phyloP scores from a whole-genome alignment of 331 rosid species.

The Quercus tomentella region DNA sequence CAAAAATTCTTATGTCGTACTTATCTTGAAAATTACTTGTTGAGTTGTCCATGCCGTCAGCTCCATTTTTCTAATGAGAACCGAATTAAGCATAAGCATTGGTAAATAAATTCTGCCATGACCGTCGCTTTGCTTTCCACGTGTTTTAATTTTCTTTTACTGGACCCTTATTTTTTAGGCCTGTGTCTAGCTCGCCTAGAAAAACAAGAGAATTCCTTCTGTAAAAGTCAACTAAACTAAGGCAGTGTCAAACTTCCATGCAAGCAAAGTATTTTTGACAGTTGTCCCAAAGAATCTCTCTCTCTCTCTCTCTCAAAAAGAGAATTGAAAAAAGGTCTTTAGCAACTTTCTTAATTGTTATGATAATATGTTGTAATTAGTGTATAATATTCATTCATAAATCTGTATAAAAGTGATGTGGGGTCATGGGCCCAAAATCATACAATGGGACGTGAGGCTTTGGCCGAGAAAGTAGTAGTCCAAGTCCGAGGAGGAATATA shows the following conservation, averaged over 20 bases:
- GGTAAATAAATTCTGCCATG: neutral
- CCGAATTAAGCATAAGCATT: neutral
- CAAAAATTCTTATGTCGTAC: neutral
- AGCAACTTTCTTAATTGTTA: no score
- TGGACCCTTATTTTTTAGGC: neutral
- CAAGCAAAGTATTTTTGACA: neutral
- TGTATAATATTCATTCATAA: no score
- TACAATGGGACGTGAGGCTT: no score
- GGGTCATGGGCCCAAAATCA: no score
- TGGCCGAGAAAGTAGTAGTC: no score
- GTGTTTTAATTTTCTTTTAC: neutral
- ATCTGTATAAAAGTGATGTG: no score
- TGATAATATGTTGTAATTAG: no score
- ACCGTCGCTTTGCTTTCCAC: neutral
- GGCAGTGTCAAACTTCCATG: constrained; percentile 3
- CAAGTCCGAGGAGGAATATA: no score
- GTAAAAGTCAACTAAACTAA: neutral
- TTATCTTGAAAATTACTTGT: no score
- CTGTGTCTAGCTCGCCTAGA: neutral
- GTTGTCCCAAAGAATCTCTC: neutral
- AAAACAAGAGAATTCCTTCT: neutral
- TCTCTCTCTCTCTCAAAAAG: neutral
- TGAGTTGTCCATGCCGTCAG: no score
- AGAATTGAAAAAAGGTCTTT: neutral
- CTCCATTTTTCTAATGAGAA: neutral